Percentiles rank a stretch among this genome's conserved stretches.
These are phyloP conservation scores for Scopulariopsis brevicaulis DNA, from an alignment of 2,329 filamentous ascomycete genomes.

Conservation along the genomic window DNA sequence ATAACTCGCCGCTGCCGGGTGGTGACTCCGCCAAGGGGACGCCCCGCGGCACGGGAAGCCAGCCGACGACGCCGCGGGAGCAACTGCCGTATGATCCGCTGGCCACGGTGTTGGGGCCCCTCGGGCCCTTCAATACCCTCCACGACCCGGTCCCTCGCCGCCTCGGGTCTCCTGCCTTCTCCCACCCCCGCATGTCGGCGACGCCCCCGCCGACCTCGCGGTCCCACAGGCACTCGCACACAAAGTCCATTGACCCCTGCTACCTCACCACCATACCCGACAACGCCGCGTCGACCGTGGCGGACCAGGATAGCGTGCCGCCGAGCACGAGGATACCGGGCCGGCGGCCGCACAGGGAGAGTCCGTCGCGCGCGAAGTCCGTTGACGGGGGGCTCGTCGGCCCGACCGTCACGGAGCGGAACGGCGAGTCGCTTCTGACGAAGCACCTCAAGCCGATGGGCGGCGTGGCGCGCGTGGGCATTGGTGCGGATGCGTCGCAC, in stretches of 20 bases:
- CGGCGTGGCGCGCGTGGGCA: neutral
- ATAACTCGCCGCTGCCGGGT: neutral
- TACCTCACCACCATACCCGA: constrained; percentile 14
- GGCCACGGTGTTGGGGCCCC: constrained; percentile 7
- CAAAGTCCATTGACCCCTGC: constrained; percentile 4
- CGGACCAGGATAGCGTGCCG: constrained; percentile 56
- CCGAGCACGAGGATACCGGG: neutral
- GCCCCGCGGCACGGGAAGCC: constrained; percentile 28
- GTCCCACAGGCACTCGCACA: constrained; percentile 3
- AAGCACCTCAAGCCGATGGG: constrained; percentile 1
- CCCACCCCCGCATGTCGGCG: neutral
- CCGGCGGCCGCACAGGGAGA: neutral
- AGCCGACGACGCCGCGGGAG: constrained; percentile 41
- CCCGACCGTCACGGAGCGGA: neutral
- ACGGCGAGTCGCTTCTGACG: neutral
- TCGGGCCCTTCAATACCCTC: neutral
- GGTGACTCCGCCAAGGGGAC: neutral
- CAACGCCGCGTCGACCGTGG: constrained; percentile 40
- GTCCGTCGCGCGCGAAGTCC: neutral
- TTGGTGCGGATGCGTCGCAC: neutral
- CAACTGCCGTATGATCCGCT: constrained; percentile 8
- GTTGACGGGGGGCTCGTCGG: neutral
- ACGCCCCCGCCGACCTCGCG: constrained; percentile 1
- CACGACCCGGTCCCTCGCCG: neutral
- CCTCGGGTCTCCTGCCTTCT: constrained; percentile 5